A percentile compares a stretch with the other conserved stretches of the same genome.
These are phyloP conservation scores for Colletotrichum chlorophyti DNA, from an alignment of 2,329 filamentous ascomycete genomes.

Conservation along the genomic window DNA sequence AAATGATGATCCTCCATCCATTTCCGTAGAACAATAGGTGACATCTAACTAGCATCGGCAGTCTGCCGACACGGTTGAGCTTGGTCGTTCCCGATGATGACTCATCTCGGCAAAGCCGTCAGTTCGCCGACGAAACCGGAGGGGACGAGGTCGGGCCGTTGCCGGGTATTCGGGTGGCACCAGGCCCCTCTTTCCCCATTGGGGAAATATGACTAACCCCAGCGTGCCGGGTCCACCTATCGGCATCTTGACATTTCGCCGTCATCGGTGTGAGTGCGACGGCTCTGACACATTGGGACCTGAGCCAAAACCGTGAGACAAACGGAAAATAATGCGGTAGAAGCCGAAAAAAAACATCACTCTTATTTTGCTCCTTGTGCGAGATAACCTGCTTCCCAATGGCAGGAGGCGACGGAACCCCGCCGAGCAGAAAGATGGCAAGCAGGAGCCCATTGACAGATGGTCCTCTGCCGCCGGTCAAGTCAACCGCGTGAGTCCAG, in stretches of 20 bases:
- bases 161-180: conserved; percentile 12
- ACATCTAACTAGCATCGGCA: background rate
- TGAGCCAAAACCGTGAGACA: no score
- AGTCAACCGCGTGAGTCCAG: conserved; percentile 31
- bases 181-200: background rate
- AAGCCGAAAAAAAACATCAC: background rate
- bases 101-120: conserved; percentile 25
- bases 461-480: conserved; percentile 27
- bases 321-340: background rate
- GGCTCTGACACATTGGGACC: conserved; percentile 11
- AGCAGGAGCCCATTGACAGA: conserved; percentile 18
- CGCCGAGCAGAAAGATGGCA: conserved; percentile 11
- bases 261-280: conserved; percentile 14
- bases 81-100: no score
- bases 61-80: no score
- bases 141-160: conserved; percentile 15
- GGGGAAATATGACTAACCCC: conserved; percentile 2
- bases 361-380: background rate
- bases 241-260: conserved; percentile 28
- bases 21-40: no score
- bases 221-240: conserved; percentile 4
- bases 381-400: conserved; percentile 5
- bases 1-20: no score
- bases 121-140: conserved; percentile 27
- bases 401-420: conserved; percentile 22